These are phyloP conservation scores for Darksidea phi DNA, from an alignment of 495 filamentous ascomycete species.

Conservation along the genomic window DNA sequence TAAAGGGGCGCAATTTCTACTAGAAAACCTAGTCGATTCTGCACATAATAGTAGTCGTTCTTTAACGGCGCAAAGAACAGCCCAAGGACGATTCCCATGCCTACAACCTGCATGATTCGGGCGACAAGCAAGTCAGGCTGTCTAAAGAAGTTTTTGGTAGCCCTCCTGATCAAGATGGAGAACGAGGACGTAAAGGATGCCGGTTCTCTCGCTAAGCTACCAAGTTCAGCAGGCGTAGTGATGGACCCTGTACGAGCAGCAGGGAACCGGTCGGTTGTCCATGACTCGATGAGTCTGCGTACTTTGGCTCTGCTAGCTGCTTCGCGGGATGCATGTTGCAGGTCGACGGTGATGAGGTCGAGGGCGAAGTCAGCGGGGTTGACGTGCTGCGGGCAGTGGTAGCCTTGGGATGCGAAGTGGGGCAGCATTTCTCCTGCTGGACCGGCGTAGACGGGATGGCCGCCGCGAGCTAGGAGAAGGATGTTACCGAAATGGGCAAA, in stretches of 20 bases:
- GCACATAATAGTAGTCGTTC: constrained; percentile 63
- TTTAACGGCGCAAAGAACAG: constrained; percentile 72
- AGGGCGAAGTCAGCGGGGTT: constrained; percentile 77
- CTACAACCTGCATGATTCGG: constrained; percentile 65
- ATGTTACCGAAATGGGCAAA: constrained; percentile 69
- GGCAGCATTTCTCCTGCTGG: constrained; percentile 62
- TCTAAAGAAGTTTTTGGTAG: constrained; percentile 64
- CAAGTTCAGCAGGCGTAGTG: constrained; percentile 67
- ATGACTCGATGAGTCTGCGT: constrained; percentile 55
- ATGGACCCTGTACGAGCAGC: constrained; percentile 42
- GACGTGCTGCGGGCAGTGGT: constrained; percentile 61
- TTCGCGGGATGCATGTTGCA: constrained; percentile 62
- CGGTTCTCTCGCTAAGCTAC: constrained; percentile 59
- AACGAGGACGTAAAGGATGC: constrained; percentile 61
- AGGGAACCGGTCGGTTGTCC: constrained; percentile 40
- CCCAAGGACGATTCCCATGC: constrained; percentile 62
- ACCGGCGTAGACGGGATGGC: constrained; percentile 65
- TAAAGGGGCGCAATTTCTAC: constrained; percentile 70
- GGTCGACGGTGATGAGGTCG: constrained; percentile 71
- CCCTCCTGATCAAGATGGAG: constrained; percentile 62
- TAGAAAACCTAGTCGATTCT: constrained; percentile 68
- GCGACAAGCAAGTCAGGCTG: constrained; percentile 64
- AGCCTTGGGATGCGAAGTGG: constrained; percentile 60
- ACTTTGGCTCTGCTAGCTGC: constrained; percentile 59
- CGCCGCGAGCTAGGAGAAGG: constrained; percentile 67